phyloP scores from a whole-genome alignment of 2,329 filamentous ascomycete species.

The Zasmidium cellare region DNA sequence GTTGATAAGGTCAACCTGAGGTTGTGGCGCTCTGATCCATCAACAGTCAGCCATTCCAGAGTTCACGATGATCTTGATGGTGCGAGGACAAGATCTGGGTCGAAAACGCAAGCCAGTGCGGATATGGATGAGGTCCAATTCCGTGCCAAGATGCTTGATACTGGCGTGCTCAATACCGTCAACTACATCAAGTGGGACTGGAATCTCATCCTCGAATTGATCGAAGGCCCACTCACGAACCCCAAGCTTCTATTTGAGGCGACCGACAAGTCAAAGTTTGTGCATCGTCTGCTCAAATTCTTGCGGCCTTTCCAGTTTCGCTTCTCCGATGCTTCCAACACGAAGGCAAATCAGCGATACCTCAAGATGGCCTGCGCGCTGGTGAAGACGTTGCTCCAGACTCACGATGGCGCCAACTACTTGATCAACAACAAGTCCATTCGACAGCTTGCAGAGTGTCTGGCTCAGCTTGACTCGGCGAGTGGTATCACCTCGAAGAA shows the following conservation, averaged over 20 bases:
- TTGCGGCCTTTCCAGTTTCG: slow-evolving; percentile 96
- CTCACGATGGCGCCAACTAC: slow-evolving; percentile 79
- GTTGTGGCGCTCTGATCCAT: slow-evolving; percentile 68
- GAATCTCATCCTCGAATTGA: slow-evolving; percentile 85
- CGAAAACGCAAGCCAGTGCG: slow-evolving; percentile 58
- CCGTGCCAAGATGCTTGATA: slow-evolving; percentile 68
- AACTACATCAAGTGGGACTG: slow-evolving; percentile 98
- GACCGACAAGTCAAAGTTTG: slow-evolving; percentile 91
- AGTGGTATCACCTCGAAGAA: slow-evolving; percentile 71
- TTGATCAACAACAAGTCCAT: slow-evolving; percentile 89
- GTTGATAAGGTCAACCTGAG: slow-evolving; percentile 97
- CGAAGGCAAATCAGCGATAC: slow-evolving; percentile 91
- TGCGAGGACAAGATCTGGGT: slow-evolving; percentile 45
- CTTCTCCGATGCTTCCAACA: slow-evolving; percentile 87
- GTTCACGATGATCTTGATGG: slow-evolving; percentile 31
- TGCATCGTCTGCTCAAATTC: slow-evolving; percentile 91
- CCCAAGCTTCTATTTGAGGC: slow-evolving; percentile 92
- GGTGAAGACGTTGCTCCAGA: slow-evolving; percentile 83
- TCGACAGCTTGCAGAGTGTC: slow-evolving; percentile 89
- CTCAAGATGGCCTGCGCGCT: slow-evolving; percentile 85
- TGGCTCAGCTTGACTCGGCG: slow-evolving; percentile 91
- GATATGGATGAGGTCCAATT: slow-evolving; percentile 65
- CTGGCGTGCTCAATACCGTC: slow-evolving; percentile 81
- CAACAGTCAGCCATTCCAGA: slow-evolving; percentile 18
- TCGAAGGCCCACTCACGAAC: slow-evolving; percentile 88